These are phyloP conservation scores for Waitea zeae DNA, from an alignment of 1,284 basidiomycete genomes.

Conservation along the genomic window DNA sequence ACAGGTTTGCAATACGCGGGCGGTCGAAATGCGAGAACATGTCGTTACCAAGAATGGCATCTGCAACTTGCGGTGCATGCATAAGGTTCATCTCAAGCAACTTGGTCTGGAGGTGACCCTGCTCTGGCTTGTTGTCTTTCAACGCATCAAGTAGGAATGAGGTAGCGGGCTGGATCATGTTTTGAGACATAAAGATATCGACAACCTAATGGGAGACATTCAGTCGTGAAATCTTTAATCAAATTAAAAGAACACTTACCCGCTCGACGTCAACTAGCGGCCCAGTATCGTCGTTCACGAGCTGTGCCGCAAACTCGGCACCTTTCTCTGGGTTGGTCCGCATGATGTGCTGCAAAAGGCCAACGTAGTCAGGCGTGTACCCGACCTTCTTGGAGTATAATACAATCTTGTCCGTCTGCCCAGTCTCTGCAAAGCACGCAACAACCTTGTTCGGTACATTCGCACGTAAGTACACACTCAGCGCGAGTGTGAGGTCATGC, in stretches of 20 bases:
- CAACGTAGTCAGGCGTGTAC: conserved; percentile 87
- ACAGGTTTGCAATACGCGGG: conserved; percentile 93
- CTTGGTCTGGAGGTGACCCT: conserved; percentile 91
- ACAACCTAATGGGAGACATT: conserved; percentile 52
- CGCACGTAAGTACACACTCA: conserved; percentile 95
- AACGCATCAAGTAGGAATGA: conserved; percentile 97
- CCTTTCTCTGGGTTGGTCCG: conserved; percentile 96
- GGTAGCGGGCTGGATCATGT: conserved; percentile 99
- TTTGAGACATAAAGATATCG: conserved; percentile 99
- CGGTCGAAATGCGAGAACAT: conserved; percentile 98
- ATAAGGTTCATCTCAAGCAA: conserved; percentile 97
- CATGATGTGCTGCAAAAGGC: conserved; percentile 95
- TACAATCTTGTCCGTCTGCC: conserved; percentile 97
- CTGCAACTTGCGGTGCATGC: conserved; percentile 96
- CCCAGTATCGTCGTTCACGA: conserved; percentile 88
- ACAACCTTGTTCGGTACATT: conserved; percentile 99
- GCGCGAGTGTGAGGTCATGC: conserved; percentile 96
- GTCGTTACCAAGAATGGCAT: conserved; percentile 97
- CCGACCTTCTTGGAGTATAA: conserved; percentile 97
- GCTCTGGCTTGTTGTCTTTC: conserved; percentile 98
- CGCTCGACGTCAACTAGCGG: conserved; percentile 91
- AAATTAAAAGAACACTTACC: conserved; percentile 18
- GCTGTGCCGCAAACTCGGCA: conserved; percentile 91
- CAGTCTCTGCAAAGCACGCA: conserved; percentile 97
- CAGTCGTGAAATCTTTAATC: not conserved